Evolutionary conservation across 257 asterid genomes (phyloP), one percentile per base, ranked within the genome.

Genomic region (Solanum rostratum): DNA sequence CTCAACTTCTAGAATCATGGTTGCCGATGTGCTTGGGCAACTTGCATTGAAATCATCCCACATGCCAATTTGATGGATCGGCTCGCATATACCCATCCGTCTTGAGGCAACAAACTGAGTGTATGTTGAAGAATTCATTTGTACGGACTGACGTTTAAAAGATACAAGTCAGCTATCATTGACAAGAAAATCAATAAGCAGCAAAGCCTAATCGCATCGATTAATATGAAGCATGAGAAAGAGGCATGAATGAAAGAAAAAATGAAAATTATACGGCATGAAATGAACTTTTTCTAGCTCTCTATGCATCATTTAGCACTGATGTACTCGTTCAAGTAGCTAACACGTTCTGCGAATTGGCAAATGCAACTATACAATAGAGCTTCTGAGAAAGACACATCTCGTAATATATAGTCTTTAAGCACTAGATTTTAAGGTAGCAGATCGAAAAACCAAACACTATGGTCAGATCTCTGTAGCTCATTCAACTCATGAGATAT

Each of bases 41-140:
- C 88, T 91, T 63, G 88, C 89, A 88, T 85, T 86, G 84, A 93
- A 95, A 84, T 95, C 98, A 45, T 84, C 93, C 98, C 99, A 95
- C 92, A 89, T 91, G 85, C 86, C 88, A 78, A 94, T 82, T 79
- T 90, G 99, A 84, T 91, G 95, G 53, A 91, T 85, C 0, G 97
- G 92, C 55, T 95, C 98, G 19, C 90, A 95, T 60, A 94, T 80
- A 66, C 95, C 98, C 98, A 95, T 92, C 84, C 97, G 88, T 69
- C 97, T 86, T 9, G 96, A 84, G 43, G 98, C 96, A 50, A 92
- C 91, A 82, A 93, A 94, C 33, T 90, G 95, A 2, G 97, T 90
- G 15, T 95, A 89, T 37, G 95, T 70, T 27, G 82, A 76, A n/a
- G 98, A 92, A 86, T 94, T 91, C 98, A 95, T 96, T 87, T 87